phyloP scores from a whole-genome alignment of 2,329 filamentous ascomycete genomes.

The Epichloe gansuensis region DNA sequence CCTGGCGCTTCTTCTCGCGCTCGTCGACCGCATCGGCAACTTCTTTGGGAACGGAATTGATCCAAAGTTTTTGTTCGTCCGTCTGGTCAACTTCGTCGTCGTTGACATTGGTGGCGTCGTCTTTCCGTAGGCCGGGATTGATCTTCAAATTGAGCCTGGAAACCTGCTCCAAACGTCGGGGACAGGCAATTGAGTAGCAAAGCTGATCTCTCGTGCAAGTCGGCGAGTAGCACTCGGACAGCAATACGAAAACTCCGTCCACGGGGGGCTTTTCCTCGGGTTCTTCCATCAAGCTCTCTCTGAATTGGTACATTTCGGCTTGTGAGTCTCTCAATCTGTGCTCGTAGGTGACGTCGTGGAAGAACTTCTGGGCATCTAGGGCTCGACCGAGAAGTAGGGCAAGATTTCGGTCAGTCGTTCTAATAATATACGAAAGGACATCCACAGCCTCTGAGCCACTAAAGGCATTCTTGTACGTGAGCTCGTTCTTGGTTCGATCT shows the following conservation, averaged over 20 bases:
- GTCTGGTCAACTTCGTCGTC: conserved; percentile 75
- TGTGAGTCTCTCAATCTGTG: conserved; percentile 89
- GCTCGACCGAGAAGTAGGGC: conserved; percentile 82
- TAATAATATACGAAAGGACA: conserved; percentile 89
- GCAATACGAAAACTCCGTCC: conserved; percentile 89
- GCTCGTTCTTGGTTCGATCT: conserved; percentile 88
- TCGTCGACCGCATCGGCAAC: conserved; percentile 82
- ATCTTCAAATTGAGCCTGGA: conserved; percentile 88
- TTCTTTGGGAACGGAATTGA: conserved; percentile 94
- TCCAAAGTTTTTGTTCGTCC: conserved; percentile 97
- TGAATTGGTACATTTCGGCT: conserved; percentile 92
- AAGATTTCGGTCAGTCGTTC: conserved; percentile 89
- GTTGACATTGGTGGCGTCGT: conserved; percentile 43
- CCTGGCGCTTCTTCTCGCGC: conserved; percentile 90
- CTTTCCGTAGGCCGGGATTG: conserved; percentile 68
- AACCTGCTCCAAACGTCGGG: conserved; percentile 84
- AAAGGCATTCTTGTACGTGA: conserved; percentile 95
- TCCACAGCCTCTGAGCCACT: conserved; percentile 93
- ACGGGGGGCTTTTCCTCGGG: conserved; percentile 59
- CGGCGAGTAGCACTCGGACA: conserved; percentile 96
- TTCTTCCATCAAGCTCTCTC: conserved; percentile 80
- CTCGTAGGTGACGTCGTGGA: conserved; percentile 97
- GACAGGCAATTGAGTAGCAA: conserved; percentile 96
- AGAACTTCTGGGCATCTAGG: conserved; percentile 95
- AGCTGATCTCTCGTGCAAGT: conserved; percentile 91